phyloP scores from a whole-genome alignment of 2,329 filamentous ascomycete genomes.

The Zarea fungicola region DNA sequence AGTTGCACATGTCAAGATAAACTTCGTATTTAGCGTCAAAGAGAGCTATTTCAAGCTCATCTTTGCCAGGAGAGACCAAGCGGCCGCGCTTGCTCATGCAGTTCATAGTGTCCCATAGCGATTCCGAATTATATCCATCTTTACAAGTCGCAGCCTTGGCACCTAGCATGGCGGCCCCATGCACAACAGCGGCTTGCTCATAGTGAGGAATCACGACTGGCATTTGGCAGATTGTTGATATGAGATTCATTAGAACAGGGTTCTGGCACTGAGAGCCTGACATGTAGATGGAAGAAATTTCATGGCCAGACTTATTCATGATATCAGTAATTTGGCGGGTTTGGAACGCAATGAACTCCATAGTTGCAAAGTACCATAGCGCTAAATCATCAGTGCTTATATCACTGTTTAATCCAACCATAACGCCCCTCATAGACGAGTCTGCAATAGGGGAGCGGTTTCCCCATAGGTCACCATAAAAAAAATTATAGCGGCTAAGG shows the following conservation, averaged over 20 bases:
- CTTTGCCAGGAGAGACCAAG: slow-evolving; percentile 68
- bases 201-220: slow-evolving; percentile 91
- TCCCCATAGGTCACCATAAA: slow-evolving; percentile 96
- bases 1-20: slow-evolving; percentile 88
- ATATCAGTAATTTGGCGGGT: slow-evolving; percentile 90
- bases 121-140: slow-evolving; percentile 66
- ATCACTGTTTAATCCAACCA: slow-evolving; percentile 83
- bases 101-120: slow-evolving; percentile 95
- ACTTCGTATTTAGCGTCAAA: slow-evolving; percentile 87
- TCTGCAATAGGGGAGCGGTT: slow-evolving; percentile 94
- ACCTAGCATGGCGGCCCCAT: slow-evolving; percentile 97
- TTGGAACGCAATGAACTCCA: slow-evolving; percentile 98
- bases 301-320: slow-evolving; percentile 88
- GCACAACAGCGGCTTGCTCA: slow-evolving; percentile 90
- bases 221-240: slow-evolving; percentile 86
- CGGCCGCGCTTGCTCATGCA: slow-evolving; percentile 92
- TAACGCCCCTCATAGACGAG: slow-evolving; percentile 82
- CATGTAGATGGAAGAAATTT: slow-evolving; percentile 95
- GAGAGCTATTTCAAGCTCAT: slow-evolving; percentile 70
- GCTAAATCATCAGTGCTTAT: slow-evolving; percentile 83
- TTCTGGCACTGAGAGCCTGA: slow-evolving; percentile 98
- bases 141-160: slow-evolving; percentile 89
- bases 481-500: slow-evolving; percentile 90
- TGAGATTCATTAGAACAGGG: slow-evolving; percentile 80
- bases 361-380: slow-evolving; percentile 87